phyloP scores from a whole-genome alignment of 805 yeast species.

The Kuraishia hungarica region DNA sequence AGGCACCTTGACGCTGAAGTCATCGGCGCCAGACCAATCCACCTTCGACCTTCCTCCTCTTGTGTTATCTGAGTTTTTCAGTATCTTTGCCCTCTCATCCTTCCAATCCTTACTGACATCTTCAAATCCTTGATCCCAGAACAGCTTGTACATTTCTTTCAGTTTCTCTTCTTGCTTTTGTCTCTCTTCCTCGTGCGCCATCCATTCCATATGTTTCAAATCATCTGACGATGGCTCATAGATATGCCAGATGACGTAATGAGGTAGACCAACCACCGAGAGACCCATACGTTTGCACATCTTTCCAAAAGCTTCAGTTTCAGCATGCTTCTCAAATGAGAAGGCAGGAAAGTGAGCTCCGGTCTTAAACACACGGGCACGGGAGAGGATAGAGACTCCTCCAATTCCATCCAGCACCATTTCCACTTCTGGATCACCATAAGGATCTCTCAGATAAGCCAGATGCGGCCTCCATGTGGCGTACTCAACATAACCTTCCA shows the following conservation, averaged over 20 bases:
- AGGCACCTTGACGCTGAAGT: conserved; percentile 2
- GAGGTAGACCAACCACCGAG: conserved; percentile 83
- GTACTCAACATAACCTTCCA: conserved; percentile 95
- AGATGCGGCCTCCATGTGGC: conserved; percentile 98
- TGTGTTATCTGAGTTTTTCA: conserved; percentile 66
- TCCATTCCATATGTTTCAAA: conserved; percentile 75
- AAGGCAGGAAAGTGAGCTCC: conserved; percentile 97
- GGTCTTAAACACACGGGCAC: conserved; percentile 74
- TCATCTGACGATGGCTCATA: conserved; percentile 95
- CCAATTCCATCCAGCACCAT: conserved; percentile 96
- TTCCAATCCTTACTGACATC: conserved; percentile 70
- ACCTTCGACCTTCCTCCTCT: conserved; percentile 36
- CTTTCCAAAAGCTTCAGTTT: conserved; percentile 95
- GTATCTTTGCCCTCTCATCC: conserved; percentile 57
- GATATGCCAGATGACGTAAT: conserved; percentile 93
- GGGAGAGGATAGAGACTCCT: conserved; percentile 87
- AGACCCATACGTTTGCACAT: conserved; percentile 81
- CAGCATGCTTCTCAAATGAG: conserved; percentile 93
- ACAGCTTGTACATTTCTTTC: conserved; percentile 56
- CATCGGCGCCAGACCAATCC: conserved; percentile 64
- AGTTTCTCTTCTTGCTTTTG: conserved; percentile 53
- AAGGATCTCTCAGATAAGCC: conserved; percentile 90
- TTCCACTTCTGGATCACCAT: conserved; percentile 90
- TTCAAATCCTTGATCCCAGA: conserved; percentile 73
- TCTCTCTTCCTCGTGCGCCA: conserved; percentile 72